Conservation (phyloP, 1,284 basidiomycete genomes). For the Sanghuangporus weigelae region DNA sequence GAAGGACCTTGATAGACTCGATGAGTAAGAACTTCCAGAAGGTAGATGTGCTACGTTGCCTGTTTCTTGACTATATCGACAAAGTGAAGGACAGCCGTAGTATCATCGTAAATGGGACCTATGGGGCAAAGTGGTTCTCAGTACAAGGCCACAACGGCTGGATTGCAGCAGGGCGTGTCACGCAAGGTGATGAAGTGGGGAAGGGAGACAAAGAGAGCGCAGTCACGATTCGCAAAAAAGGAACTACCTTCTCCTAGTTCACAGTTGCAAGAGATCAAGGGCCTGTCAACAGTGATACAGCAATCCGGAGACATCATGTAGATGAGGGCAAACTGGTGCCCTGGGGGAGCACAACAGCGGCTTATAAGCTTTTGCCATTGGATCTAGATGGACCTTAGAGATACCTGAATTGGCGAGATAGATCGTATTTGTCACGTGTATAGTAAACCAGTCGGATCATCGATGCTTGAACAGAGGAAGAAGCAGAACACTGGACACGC, state of each 20-base stretch:
- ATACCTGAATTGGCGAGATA: not conserved
- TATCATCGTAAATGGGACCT: conserved; percentile 60
- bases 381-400: conserved; percentile 1
- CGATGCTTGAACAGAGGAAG: not conserved
- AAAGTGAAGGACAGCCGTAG: conserved; percentile 53
- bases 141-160: conserved; percentile 4
- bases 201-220: conserved; percentile 2
- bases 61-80: conserved; percentile 59
- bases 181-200: conserved; percentile 4
- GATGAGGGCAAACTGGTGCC: not conserved
- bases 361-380: conserved; percentile 6
- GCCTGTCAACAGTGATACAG: conserved; percentile 31
- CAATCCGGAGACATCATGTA: conserved; percentile 3
- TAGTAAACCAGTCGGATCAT: not conserved
- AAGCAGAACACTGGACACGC: not conserved
- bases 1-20: conserved; percentile 40
- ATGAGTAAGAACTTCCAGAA: not conserved
- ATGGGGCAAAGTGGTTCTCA: not conserved
- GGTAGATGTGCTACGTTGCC: conserved; percentile 28
- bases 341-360: not conserved
- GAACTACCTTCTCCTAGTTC: conserved; percentile 57
- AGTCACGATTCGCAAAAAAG: not conserved
- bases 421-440: not conserved
- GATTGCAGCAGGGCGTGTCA: no score
- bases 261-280: conserved; percentile 53